Evolutionary conservation across 169 alveolate species (phyloP).

Genomic region (Plasmodium vinckei): DNA sequence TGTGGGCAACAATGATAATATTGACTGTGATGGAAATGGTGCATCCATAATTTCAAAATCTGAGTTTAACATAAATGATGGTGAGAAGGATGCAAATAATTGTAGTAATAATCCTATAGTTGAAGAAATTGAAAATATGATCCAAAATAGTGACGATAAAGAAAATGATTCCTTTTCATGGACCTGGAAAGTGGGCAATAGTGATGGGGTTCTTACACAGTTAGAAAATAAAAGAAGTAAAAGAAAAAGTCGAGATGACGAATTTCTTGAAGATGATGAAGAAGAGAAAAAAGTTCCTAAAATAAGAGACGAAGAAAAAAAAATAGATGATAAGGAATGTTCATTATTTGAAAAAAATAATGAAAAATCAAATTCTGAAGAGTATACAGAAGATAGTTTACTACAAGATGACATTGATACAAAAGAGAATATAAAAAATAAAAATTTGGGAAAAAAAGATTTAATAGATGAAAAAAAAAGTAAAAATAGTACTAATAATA

Average conservation of each 20-base stretch:
- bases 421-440: slow-evolving; percentile 2
- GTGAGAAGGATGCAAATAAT: not conserved
- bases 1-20: too few species aligned
- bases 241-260: slow-evolving; percentile 22
- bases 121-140: not conserved
- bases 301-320: slow-evolving; percentile 21
- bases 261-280: slow-evolving; percentile 3
- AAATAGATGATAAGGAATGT: slow-evolving; percentile 3
- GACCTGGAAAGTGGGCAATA: not conserved
- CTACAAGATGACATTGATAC: too few species aligned
- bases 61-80: not conserved
- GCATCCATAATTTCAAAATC: too few species aligned
- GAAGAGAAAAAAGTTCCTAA: slow-evolving; percentile 34
- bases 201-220: not conserved
- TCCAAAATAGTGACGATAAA: not conserved
- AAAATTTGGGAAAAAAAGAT: slow-evolving; percentile 2
- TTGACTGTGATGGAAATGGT: too few species aligned
- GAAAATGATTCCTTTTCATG: not conserved
- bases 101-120: not conserved
- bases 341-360: not conserved
- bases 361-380: not conserved
- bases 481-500: slow-evolving; percentile 6
- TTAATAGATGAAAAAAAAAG: slow-evolving; percentile 10
- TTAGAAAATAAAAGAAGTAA: slow-evolving; percentile 17
- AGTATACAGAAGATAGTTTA: not conserved